Conservation (phyloP, 129 eudicot species). For the Oenanthe sinensis region DNA sequence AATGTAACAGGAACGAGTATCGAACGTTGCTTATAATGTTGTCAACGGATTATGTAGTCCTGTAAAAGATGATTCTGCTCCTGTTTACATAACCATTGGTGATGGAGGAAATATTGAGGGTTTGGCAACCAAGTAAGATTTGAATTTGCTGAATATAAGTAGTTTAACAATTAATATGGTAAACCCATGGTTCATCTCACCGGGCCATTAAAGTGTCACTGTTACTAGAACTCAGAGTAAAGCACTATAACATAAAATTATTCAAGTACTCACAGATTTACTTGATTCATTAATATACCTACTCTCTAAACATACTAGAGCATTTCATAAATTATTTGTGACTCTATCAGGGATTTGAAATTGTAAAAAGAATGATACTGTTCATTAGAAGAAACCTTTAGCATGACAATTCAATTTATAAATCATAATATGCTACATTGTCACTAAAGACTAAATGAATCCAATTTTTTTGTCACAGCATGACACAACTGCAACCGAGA, state of each 20-base stretch:
- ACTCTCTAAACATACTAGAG: neutral
- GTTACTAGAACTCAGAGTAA: too few relatives aligned
- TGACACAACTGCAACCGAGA: slow-evolving; percentile 22
- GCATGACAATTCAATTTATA: neutral
- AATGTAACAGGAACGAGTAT: slow-evolving; percentile 55
- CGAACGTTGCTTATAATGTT: slow-evolving; percentile 61
- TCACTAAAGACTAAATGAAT: neutral
- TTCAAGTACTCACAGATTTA: neutral
- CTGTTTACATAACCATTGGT: slow-evolving; percentile 77
- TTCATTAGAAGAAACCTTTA: too few relatives aligned
- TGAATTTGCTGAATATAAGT: neutral
- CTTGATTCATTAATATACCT: too few relatives aligned
- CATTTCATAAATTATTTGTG: neutral
- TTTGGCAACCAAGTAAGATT: slow-evolving; percentile 59
- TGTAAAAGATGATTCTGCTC: slow-evolving; percentile 64
- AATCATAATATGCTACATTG: neutral
- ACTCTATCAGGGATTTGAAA: neutral
- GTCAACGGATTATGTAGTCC: slow-evolving; percentile 65
- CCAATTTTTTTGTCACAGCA: slow-evolving; percentile 1
- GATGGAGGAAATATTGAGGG: slow-evolving; percentile 95
- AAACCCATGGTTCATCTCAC: neutral
- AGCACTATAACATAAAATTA: too few relatives aligned
- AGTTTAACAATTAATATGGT: neutral
- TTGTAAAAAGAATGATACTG: neutral
- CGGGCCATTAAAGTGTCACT: neutral